Evolutionary conservation across 192 early-diverging fungal genomes (phyloP).

Genomic region (Phycomyces blakesleeanus): DNA sequence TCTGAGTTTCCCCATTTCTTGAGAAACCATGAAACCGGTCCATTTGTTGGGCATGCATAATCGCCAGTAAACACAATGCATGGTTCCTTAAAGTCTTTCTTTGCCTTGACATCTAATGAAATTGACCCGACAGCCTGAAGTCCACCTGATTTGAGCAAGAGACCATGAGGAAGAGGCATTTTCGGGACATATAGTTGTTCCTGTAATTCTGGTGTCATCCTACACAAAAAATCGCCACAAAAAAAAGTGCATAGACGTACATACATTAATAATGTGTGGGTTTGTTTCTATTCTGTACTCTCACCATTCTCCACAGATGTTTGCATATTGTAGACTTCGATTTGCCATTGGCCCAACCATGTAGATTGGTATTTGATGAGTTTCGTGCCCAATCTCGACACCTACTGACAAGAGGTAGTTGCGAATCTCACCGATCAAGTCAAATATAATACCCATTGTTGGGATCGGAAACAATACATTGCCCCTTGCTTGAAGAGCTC

Average conservation of each 20-base stretch:
- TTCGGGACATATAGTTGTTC: conserved; percentile 64
- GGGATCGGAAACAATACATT: conserved; percentile 69
- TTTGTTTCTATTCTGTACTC: too few relatives aligned
- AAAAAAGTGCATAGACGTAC: background rate
- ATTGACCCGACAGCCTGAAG: conserved; percentile 38
- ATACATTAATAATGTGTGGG: background rate
- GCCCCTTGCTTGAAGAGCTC: conserved; percentile 41
- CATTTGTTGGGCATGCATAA: conserved; percentile 6
- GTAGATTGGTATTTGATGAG: conserved; percentile 56
- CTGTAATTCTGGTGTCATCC: conserved; percentile 64
- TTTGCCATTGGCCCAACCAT: conserved; percentile 75
- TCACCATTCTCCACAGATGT: conserved; percentile 85
- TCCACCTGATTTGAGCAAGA: conserved; percentile 41
- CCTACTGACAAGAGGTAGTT: conserved; percentile 53
- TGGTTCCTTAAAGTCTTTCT: conserved; percentile 46
- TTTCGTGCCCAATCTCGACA: conserved; percentile 37
- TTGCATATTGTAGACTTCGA: conserved; percentile 71
- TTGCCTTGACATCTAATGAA: conserved; percentile 33
- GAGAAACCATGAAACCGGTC: conserved; percentile 27
- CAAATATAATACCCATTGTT: conserved; percentile 70
- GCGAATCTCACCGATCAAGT: conserved; percentile 62
- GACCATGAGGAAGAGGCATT: conserved; percentile 48
- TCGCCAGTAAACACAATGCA: conserved; percentile 60
- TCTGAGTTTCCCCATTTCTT: conserved; percentile 21
- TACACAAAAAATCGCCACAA: conserved; percentile 7